These are phyloP conservation scores for Esteya vermicola DNA, from an alignment of 2,329 filamentous ascomycete species.

Conservation along the genomic window DNA sequence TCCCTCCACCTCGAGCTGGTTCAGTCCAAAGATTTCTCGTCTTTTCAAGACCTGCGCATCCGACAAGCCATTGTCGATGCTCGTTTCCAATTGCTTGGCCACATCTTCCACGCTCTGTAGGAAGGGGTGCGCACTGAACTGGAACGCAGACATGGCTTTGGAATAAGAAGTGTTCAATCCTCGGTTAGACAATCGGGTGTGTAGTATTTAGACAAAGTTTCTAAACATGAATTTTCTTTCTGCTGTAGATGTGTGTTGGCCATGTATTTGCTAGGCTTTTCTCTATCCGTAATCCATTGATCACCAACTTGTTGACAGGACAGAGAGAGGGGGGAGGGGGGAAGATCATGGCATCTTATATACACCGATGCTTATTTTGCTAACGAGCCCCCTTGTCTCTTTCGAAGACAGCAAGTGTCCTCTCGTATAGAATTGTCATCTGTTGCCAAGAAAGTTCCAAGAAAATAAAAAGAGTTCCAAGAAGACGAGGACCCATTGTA, in stretches of 20 bases:
- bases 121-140: neutral
- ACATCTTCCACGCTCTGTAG: constrained; percentile 49
- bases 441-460: neutral
- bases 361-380: neutral
- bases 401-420: too few relatives aligned
- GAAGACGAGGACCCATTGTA: constrained; percentile 1
- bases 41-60: constrained; percentile 43
- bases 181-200: too few relatives aligned
- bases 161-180: too few relatives aligned
- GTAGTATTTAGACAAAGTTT: too few relatives aligned
- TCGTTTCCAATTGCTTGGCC: constrained; percentile 44
- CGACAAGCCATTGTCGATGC: constrained; percentile 53
- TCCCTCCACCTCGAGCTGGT: constrained; percentile 56
- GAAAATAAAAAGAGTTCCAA: neutral
- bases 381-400: too few relatives aligned
- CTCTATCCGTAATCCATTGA: too few relatives aligned
- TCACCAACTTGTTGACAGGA: too few relatives aligned
- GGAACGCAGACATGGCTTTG: neutral
- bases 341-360: neutral
- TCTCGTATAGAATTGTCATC: too few relatives aligned
- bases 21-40: constrained; percentile 46
- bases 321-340: too few relatives aligned
- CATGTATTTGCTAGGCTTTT: too few relatives aligned
- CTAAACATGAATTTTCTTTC: too few relatives aligned
- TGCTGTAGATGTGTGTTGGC: too few relatives aligned